Evolutionary conservation across 352 stramenopile genomes (phyloP), one percentile per base, ranked within the genome.

Genomic region (Blastocystis sp.): DNA sequence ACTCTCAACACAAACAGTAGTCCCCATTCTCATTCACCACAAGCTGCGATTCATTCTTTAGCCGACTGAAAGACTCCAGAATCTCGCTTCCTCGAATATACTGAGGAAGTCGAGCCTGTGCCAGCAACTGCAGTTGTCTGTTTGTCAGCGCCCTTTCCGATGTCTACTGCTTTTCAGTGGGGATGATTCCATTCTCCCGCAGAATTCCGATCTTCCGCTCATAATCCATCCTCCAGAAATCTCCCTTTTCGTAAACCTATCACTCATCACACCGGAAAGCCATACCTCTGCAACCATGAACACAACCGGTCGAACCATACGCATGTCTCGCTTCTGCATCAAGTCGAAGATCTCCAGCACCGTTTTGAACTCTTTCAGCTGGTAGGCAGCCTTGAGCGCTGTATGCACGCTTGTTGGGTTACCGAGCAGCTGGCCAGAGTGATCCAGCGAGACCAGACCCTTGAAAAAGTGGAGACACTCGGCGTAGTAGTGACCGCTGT

Each of bases 161-260:
- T 7, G n/a, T 39, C 2, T 68, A 84, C 73, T 84, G 73, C 18
- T 39, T 9, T 23, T 84, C 73, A 20, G 73, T 84, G 18, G 73
- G 73, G n/a, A 64, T 66, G 20, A 68, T 84, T 54, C 73, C 73
- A 29, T 84, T 13, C 34, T 45, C 56, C 15, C 54, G 18, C 11
- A 84, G 73, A 29, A 37, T 47, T 7, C n/a, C 37, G 23, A 84
- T 26, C 23, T 68, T 20, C 13, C 73, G 73, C 20, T 84, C 29
- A 43, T 84, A 84, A 34, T 84, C 73, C 26, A 26, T 8, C 7
- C 34, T 56, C 73, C 73, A 84, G 50, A 84, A 84, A 39, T 84
- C 73, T 3, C 47, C 73, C 50, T 84, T 84, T 61, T 84, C 73
- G n/a, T 84, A 84, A 39, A 84, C 68, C 70, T 80, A 37, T n/a